Conservation (phyloP, 2,329 filamentous ascomycete species). For the Sclerotinia subarctica region DNA sequence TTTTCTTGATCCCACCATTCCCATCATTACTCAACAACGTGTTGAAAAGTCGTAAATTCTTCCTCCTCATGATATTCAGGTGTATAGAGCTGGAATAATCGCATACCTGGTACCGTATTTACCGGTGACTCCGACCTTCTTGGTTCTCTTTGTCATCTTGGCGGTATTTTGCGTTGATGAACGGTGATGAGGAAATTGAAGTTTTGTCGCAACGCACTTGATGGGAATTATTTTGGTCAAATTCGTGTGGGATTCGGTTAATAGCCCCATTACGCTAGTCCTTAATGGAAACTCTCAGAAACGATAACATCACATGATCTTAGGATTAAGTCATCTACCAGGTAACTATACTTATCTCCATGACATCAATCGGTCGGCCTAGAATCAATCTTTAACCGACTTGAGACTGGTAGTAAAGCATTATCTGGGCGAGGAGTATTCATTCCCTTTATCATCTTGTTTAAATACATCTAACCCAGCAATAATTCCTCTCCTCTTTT, state of each 20-base stretch:
- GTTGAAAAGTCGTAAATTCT: constrained; percentile 10
- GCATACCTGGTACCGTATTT: constrained; percentile 96
- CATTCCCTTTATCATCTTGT: not conserved
- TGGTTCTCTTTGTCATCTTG: constrained; percentile 94
- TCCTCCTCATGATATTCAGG: not conserved
- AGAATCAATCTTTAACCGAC: not conserved
- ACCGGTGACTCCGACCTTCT: constrained; percentile 98
- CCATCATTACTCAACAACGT: not conserved
- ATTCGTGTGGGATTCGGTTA: constrained; percentile 21
- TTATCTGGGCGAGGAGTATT: not conserved
- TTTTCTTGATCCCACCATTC: not conserved
- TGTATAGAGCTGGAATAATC: constrained; percentile 32
- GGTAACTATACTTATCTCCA: not conserved
- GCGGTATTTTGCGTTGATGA: constrained; percentile 42
- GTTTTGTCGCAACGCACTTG: constrained; percentile 24
- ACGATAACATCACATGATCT: not conserved
- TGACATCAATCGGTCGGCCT: not conserved
- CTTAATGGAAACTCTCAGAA: not conserved
- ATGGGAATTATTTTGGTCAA: constrained; percentile 26
- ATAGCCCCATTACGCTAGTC: constrained; percentile 20
- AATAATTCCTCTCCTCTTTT: not conserved
- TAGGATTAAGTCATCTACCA: too few species aligned
- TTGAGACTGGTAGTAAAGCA: not conserved
- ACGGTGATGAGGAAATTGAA: constrained; percentile 26
- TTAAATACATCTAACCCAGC: not conserved